These are phyloP conservation scores for Dovyalis caffra DNA, from an alignment of 345 rosid genomes.

Conservation along the genomic window DNA sequence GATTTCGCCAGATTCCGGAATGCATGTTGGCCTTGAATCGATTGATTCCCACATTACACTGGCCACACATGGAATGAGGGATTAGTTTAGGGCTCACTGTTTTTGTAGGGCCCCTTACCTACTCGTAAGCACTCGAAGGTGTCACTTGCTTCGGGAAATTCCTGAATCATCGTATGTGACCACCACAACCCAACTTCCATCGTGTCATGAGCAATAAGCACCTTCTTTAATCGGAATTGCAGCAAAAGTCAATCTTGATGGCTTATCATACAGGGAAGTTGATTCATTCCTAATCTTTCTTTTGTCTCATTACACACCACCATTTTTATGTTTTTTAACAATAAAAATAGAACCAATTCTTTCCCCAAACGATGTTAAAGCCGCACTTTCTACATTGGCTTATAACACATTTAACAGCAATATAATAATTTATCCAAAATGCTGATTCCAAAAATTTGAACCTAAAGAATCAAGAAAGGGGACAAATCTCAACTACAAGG, in stretches of 20 bases:
- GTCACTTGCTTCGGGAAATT: not conserved
- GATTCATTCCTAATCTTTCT: not conserved
- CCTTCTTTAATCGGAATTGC: not conserved
- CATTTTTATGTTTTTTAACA: too few relatives aligned
- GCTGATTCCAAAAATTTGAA: too few relatives aligned
- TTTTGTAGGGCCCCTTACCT: not conserved
- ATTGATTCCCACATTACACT: not conserved
- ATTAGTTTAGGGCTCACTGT: not conserved
- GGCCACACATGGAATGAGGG: not conserved
- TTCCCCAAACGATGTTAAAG: too few relatives aligned
- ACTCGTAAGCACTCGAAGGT: not conserved
- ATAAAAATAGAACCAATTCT: too few relatives aligned
- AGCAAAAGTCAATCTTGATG: not conserved
- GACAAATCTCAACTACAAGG: too few relatives aligned
- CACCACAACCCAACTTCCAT: not conserved
- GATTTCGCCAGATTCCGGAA: not conserved
- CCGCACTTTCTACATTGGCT: too few relatives aligned
- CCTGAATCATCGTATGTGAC: not conserved
- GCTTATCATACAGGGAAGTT: not conserved
- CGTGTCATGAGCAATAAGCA: not conserved
- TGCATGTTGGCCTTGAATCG: not conserved
- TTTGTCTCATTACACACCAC: not conserved
- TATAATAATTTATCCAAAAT: too few relatives aligned
- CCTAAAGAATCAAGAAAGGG: too few relatives aligned
- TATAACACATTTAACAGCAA: too few relatives aligned